These are phyloP conservation scores for Stagonosporopsis chrysanthemi DNA, from an alignment of 2,329 filamentous ascomycete genomes.

Conservation along the genomic window DNA sequence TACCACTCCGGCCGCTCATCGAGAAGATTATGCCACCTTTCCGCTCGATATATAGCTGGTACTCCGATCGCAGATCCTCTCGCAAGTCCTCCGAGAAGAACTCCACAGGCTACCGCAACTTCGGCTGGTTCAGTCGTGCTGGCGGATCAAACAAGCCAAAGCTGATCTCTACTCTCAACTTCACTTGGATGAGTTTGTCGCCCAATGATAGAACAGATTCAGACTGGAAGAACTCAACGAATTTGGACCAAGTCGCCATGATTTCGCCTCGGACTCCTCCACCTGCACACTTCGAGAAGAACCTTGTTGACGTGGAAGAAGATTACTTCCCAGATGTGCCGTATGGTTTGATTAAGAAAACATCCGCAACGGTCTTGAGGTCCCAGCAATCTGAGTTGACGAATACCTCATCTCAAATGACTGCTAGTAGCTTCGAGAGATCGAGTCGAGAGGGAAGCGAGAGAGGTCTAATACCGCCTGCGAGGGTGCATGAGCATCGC, in stretches of 20 bases:
- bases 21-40: constrained; percentile 17
- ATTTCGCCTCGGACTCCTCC: background rate
- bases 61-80: constrained; percentile 11
- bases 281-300: background rate
- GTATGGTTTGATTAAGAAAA: constrained; percentile 1
- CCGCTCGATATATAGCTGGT: constrained; percentile 17
- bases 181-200: constrained; percentile 9
- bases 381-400: background rate
- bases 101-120: background rate
- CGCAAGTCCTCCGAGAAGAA: constrained; percentile 17
- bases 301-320: background rate
- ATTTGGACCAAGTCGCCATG: background rate
- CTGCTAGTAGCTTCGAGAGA: constrained; percentile 3
- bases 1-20: constrained; percentile 26
- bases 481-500: constrained; percentile 10
- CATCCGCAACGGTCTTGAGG: background rate
- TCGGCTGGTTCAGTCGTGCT: background rate
- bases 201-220: background rate
- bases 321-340: background rate
- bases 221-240: background rate
- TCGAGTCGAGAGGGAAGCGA: constrained; percentile 15
- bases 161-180: constrained; percentile 13
- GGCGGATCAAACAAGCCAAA: constrained; percentile 3
- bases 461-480: constrained; percentile 12
- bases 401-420: constrained; percentile 4